Percentiles rank a stretch among this genome's conserved stretches.
These are phyloP conservation scores for Punctularia strigosozonata DNA, from an alignment of 768 basidiomycete genomes.

Conservation along the genomic window DNA sequence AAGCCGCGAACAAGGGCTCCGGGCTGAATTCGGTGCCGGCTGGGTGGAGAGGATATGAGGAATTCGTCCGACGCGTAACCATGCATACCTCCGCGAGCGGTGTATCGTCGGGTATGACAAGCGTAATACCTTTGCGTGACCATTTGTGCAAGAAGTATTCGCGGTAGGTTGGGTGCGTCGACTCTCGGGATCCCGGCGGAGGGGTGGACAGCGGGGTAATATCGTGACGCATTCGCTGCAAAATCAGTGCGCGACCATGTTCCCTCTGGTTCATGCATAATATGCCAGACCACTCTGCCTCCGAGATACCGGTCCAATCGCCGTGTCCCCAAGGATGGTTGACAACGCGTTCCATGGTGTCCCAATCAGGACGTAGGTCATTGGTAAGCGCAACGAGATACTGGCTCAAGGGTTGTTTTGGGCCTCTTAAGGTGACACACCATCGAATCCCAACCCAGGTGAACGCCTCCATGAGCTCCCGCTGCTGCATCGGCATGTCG, in stretches of 20 bases:
- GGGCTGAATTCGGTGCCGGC: constrained; percentile 2
- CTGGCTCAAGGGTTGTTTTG: constrained; percentile 38
- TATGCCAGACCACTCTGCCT: constrained; percentile 35
- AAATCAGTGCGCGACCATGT: constrained; percentile 40
- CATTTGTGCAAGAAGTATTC: constrained; percentile 50
- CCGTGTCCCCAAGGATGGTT: constrained; percentile 33
- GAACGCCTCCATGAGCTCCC: constrained; percentile 50
- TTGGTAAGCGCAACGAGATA: constrained; percentile 54
- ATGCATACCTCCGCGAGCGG: constrained; percentile 46
- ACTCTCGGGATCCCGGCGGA: constrained; percentile 36
- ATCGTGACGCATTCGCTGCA: constrained; percentile 51
- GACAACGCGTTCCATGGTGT: constrained; percentile 38
- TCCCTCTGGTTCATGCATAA: constrained; percentile 46
- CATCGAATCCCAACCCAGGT: constrained; percentile 51
- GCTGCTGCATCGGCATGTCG: constrained; percentile 29
- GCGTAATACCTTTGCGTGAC: constrained; percentile 28
- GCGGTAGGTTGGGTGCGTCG: constrained; percentile 34
- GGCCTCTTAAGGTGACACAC: constrained; percentile 47
- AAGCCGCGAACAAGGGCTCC: constrained; percentile 3
- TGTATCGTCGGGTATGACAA: constrained; percentile 40
- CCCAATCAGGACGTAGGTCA: constrained; percentile 40
- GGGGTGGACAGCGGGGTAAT: constrained; percentile 55
- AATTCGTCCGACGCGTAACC: constrained; percentile 29
- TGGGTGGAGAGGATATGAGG: constrained; percentile 23
- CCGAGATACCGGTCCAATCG: constrained; percentile 44